These are phyloP conservation scores for Spencermartinsiella ligniputridi DNA, from an alignment of 1,139 yeast species.

Conservation along the genomic window DNA sequence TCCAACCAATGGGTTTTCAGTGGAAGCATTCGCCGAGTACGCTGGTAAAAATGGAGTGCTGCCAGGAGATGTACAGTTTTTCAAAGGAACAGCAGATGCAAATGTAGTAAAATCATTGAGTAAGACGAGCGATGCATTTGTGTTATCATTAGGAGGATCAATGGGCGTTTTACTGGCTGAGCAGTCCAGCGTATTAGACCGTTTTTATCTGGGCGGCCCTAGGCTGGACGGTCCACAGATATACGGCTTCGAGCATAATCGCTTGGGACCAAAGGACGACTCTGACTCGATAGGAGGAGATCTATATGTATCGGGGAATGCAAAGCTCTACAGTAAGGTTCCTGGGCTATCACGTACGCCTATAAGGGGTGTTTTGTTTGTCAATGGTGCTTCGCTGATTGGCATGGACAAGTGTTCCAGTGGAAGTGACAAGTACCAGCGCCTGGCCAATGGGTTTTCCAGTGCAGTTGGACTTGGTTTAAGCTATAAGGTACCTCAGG, in stretches of 20 bases:
- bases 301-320: slow-evolving; percentile 57
- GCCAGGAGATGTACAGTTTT: slow-evolving; percentile 32
- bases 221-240: slow-evolving; percentile 49
- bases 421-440: slow-evolving; percentile 2
- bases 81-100: slow-evolving; percentile 31
- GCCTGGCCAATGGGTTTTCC: slow-evolving; percentile 14
- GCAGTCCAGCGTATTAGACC: slow-evolving; percentile 36
- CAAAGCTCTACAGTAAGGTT: slow-evolving; percentile 59
- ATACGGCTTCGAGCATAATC: slow-evolving; percentile 69
- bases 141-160: slow-evolving; percentile 17
- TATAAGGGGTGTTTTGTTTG: slow-evolving; percentile 63
- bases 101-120: slow-evolving; percentile 27
- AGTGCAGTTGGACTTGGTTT: slow-evolving; percentile 52
- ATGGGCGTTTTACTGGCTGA: slow-evolving; percentile 17
- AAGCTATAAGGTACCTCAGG: slow-evolving; percentile 79
- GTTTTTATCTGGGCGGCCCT: slow-evolving; percentile 73
- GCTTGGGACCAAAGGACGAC: slow-evolving; percentile 78
- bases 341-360: slow-evolving; percentile 56
- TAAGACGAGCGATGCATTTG: slow-evolving; percentile 16
- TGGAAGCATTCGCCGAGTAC: slow-evolving; percentile 55
- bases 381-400: slow-evolving; percentile 70
- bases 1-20: slow-evolving; percentile 48
- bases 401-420: slow-evolving; percentile 17
- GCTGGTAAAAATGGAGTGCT: slow-evolving; percentile 38
- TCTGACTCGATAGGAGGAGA: slow-evolving; percentile 70